Evolutionary conservation across 1,284 basidiomycete genomes (phyloP).

Genomic region (Heterobasidion irregulare): DNA sequence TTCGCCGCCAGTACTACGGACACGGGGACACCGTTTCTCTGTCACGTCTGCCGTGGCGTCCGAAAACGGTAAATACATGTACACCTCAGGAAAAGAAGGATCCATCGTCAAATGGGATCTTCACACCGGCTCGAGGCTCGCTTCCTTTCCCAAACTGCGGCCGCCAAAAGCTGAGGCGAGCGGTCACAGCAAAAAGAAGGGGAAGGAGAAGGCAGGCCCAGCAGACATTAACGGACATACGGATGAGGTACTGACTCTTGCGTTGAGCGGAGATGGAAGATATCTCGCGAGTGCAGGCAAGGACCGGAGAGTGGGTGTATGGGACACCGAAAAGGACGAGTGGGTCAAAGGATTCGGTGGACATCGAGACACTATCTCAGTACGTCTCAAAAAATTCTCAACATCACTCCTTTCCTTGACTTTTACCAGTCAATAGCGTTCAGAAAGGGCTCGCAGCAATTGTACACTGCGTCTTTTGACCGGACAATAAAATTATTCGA

Average conservation of each 20-base stretch:
- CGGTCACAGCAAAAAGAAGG: conserved; percentile 53
- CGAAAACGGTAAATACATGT: conserved; percentile 62
- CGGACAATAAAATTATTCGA: conserved; percentile 92
- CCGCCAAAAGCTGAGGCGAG: conserved; percentile 41
- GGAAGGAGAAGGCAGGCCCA: conserved; percentile 11
- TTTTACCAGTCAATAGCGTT: conserved; percentile 63
- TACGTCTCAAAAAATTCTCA: conserved; percentile 29
- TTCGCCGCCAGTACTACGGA: conserved; percentile 42
- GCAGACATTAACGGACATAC: conserved; percentile 65
- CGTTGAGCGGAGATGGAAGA: conserved; percentile 80
- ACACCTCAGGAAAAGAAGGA: conserved; percentile 82
- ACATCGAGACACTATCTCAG: conserved; percentile 83
- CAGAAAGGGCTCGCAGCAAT: conserved; percentile 75
- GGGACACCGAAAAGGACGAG: conserved; percentile 66
- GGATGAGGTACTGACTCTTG: conserved; percentile 78
- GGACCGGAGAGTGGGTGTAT: conserved; percentile 76
- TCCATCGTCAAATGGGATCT: conserved; percentile 79
- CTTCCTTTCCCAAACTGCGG: conserved; percentile 53
- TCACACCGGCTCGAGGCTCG: conserved; percentile 45
- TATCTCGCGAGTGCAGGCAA: conserved; percentile 83
- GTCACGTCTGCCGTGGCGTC: conserved; percentile 73
- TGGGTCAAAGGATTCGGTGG: conserved; percentile 79
- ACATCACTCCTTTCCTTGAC: background rate
- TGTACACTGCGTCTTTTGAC: conserved; percentile 87
- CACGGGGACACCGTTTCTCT: conserved; percentile 67